Evolutionary conservation across 2,329 filamentous ascomycete genomes (phyloP), one percentile per base, ranked within the genome.

Genomic region (Diaporthe capsici): DNA sequence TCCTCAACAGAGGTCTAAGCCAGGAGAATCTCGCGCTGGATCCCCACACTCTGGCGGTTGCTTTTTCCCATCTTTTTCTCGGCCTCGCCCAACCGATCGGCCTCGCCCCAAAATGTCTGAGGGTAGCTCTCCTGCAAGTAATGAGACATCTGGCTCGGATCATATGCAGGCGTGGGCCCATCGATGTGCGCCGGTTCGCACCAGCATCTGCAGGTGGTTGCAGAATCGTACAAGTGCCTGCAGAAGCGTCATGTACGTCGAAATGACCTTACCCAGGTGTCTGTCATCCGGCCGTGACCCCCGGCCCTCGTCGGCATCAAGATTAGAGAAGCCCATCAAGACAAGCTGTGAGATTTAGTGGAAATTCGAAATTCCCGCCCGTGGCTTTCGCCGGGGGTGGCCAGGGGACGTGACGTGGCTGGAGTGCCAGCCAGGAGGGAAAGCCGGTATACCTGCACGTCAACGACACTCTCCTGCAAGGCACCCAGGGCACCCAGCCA

Each of bases 171-270:
- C 65, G 49, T 70, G 65, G 65, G 65, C 65, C 49, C 65, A 70
- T 55, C 34, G 34, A 53, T 42, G 65, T 4, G 65, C 34, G 8
- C 65, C 49, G 12, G 65, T 42, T 55, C 49, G 49, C 65, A 70
- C 65, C 65, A 70, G 34, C 49, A 55, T 28, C 34, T 61, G 65
- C 65, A 70, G 49, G 65, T 70, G 34, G 49, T 70, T 70, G 65
- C 65, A 70, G 65, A 70, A 55, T 70, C 65, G 65, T 70, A 70
- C 65, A 70, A 70, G 65, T 70, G 65, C 65, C 65, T 70, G 65
- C 65, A 55, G 65, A 70, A 70, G 65, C 65, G 65, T 55, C 65
- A 55, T 70, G 65, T 70, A 53, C 8, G 17, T 7, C 34, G 49
- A 70, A 55, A 70, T 70, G 65, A 70, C 65, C 65, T 70, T 55